Conservation (phyloP, 345 rosid genomes). For the Garcia nutans region DNA sequence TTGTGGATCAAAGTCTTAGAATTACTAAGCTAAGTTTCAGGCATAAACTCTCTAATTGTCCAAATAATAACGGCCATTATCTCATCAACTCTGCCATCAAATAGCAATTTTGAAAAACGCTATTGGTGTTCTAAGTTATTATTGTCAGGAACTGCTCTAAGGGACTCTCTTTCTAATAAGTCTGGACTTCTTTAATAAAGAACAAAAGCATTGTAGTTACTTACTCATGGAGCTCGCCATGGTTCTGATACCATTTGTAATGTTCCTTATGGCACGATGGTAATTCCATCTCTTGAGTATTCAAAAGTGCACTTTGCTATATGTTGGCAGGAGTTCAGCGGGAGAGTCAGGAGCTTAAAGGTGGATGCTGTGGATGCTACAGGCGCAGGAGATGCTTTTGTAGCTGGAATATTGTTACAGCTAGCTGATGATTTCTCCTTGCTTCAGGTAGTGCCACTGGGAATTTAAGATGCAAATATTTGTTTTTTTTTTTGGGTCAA, state of each 20-base stretch:
- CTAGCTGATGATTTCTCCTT: conserved; percentile 70
- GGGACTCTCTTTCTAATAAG: background rate
- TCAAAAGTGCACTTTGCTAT: background rate
- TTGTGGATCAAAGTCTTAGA: background rate
- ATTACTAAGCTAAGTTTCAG: background rate
- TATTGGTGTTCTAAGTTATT: background rate
- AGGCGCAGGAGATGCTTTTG: conserved; percentile 99
- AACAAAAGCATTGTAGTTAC: too few relatives aligned
- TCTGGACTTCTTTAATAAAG: background rate
- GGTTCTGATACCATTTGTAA: background rate
- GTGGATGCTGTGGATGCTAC: conserved; percentile 88
- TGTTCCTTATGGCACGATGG: background rate
- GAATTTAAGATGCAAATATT: background rate
- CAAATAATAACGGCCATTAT: background rate
- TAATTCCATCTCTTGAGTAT: background rate
- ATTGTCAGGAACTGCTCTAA: background rate
- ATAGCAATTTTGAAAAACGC: background rate
- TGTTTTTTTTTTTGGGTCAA: background rate
- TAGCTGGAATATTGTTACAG: conserved; percentile 69
- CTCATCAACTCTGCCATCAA: background rate
- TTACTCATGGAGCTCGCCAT: background rate
- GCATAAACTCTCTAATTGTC: background rate
- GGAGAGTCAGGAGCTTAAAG: conserved; percentile 73
- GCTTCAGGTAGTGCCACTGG: conserved; percentile 54
- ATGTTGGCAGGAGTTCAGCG: conserved; percentile 62